Conservation (phyloP, 176 grass and related monocot species). For the Puya raimondii region DNA sequence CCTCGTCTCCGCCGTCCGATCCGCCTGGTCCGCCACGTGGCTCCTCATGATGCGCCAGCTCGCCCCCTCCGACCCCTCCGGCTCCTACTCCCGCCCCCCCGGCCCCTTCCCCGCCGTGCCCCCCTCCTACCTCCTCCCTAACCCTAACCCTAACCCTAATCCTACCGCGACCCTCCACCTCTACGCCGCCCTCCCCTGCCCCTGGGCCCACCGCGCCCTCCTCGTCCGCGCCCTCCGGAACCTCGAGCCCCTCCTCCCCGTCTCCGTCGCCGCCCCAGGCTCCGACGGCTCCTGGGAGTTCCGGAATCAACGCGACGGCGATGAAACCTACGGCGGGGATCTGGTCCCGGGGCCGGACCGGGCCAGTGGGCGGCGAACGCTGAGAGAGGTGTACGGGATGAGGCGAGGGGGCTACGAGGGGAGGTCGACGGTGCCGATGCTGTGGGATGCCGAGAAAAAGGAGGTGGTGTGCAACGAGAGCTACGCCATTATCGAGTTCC, state of each 20-base stretch:
- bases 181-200: conserved; percentile 80
- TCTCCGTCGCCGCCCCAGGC: conserved; percentile 59
- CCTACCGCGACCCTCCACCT: conserved; percentile 42
- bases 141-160: conserved; percentile 22
- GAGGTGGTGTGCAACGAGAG: conserved; percentile 96
- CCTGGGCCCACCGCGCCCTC: conserved; percentile 82
- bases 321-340: neutral
- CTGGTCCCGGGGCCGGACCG: conserved; percentile 32
- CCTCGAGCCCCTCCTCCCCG: conserved; percentile 36
- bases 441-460: conserved; percentile 66
- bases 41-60: conserved; percentile 85
- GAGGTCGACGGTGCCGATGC: conserved; percentile 71
- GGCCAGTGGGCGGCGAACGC: conserved; percentile 51
- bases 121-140: conserved; percentile 12
- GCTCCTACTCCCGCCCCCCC: conserved; percentile 52
- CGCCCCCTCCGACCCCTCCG: conserved; percentile 49
- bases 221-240: conserved; percentile 47
- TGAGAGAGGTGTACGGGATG: conserved; percentile 76
- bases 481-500: conserved; percentile 76
- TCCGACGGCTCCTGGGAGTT: conserved; percentile 76
- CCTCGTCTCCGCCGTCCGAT: conserved; percentile 50
- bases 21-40: conserved; percentile 48
- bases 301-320: neutral
- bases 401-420: conserved; percentile 64
- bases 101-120: conserved; percentile 49